phyloP scores from a whole-genome alignment of 2,329 filamentous ascomycete genomes.

The Blastomyces parvus region DNA sequence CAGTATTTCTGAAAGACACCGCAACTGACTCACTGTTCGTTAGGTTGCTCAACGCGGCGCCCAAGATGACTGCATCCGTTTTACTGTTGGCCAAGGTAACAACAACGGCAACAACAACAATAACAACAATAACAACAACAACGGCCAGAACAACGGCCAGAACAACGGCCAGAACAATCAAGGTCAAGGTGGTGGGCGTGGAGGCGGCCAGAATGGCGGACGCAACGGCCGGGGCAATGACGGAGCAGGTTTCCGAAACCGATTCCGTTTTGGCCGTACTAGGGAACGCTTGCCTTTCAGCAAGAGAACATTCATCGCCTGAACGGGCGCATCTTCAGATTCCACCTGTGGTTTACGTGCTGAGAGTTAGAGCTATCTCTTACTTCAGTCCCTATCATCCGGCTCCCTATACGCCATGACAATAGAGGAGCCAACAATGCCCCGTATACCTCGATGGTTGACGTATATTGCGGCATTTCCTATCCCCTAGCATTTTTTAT shows the following conservation, averaged over 20 bases:
- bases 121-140: slow-evolving; percentile 5
- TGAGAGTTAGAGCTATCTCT: neutral
- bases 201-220: slow-evolving; percentile 4
- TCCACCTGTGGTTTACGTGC: neutral
- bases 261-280: neutral
- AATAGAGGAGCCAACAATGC: no score
- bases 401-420: no score
- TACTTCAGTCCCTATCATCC: neutral
- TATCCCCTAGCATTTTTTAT: neutral
- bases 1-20: slow-evolving; percentile 9
- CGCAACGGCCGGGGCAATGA: neutral
- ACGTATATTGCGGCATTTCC: neutral
- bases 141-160: slow-evolving; percentile 3
- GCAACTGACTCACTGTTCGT: neutral
- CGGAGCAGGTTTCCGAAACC: neutral
- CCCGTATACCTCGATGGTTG: neutral
- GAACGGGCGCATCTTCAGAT: neutral
- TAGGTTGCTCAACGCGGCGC: slow-evolving; percentile 42
- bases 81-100: slow-evolving; percentile 31
- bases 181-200: neutral
- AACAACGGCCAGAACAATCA: slow-evolving; percentile 10
- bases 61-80: slow-evolving; percentile 46
- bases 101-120: slow-evolving; percentile 9
- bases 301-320: slow-evolving; percentile 7
- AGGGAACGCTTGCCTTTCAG: neutral